These are phyloP conservation scores for Emergomyces pasteurianus DNA, from an alignment of 2,329 filamentous ascomycete genomes.

Conservation along the genomic window DNA sequence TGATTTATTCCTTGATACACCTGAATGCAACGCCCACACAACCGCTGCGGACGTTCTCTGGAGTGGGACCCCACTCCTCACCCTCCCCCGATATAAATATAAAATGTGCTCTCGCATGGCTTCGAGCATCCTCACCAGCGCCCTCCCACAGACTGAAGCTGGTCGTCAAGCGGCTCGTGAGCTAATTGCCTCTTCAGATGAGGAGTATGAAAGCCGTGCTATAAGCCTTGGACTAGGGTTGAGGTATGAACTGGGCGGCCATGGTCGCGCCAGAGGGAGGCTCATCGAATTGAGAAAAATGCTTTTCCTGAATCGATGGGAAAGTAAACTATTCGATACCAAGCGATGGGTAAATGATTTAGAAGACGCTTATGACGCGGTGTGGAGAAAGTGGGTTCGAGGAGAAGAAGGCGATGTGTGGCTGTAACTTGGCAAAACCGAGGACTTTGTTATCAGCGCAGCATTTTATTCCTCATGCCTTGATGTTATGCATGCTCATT, in stretches of 20 bases:
- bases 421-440: slow-evolving; percentile 35
- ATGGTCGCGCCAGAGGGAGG: slow-evolving; percentile 44
- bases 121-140: slow-evolving; percentile 82
- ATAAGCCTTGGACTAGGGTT: slow-evolving; percentile 54
- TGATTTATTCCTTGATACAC: slow-evolving; percentile 91
- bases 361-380: slow-evolving; percentile 75
- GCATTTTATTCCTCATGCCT: not conserved
- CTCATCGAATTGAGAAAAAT: slow-evolving; percentile 68
- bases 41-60: slow-evolving; percentile 93
- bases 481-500: not conserved
- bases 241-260: slow-evolving; percentile 39
- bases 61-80: slow-evolving; percentile 88
- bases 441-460: not conserved
- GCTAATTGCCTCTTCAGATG: slow-evolving; percentile 65
- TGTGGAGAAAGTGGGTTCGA: slow-evolving; percentile 77
- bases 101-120: slow-evolving; percentile 99
- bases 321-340: slow-evolving; percentile 82
- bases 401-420: slow-evolving; percentile 90
- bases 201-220: slow-evolving; percentile 72
- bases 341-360: slow-evolving; percentile 80
- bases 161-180: slow-evolving; percentile 58
- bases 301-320: slow-evolving; percentile 74
- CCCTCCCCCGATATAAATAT: slow-evolving; percentile 80
- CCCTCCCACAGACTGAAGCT: slow-evolving; percentile 60
- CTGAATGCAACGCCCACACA: slow-evolving; percentile 96